These are phyloP conservation scores for Avena insularis DNA, from an alignment of 176 grass and related monocot species.

Conservation along the genomic window DNA sequence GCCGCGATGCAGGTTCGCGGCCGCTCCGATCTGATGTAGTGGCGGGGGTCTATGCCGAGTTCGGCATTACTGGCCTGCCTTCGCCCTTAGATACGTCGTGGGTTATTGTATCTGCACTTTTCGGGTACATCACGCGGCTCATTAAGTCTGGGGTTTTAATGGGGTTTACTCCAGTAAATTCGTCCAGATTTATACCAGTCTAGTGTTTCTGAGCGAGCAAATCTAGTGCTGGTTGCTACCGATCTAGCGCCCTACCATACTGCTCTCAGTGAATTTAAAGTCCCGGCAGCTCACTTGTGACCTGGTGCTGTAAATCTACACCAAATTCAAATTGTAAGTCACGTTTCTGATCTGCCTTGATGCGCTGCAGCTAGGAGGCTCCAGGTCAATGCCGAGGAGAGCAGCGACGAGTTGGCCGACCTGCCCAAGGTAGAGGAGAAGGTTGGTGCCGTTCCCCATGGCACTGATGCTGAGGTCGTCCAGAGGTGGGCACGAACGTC, in stretches of 20 bases:
- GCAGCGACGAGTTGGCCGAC: slow-evolving; percentile 69
- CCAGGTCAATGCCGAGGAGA: slow-evolving; percentile 92
- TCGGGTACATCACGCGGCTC: background rate
- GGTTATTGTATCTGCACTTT: background rate
- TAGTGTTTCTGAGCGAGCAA: background rate
- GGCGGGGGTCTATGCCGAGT: background rate
- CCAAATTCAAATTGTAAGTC: background rate
- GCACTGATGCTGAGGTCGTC: slow-evolving; percentile 82
- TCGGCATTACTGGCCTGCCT: background rate
- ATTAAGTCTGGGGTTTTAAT: slow-evolving; percentile 14
- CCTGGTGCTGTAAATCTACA: background rate
- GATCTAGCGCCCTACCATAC: background rate
- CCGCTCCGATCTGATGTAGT: slow-evolving; percentile 14
- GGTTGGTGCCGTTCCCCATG: slow-evolving; percentile 77
- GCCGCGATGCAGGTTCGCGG: background rate
- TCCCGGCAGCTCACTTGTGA: background rate
- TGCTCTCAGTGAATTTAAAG: background rate
- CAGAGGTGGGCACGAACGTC: slow-evolving; percentile 50
- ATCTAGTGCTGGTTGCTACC: background rate
- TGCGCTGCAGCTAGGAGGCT: slow-evolving; percentile 70
- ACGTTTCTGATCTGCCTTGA: background rate
- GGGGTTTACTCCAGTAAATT: slow-evolving; percentile 33
- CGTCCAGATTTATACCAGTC: background rate
- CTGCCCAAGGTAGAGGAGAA: slow-evolving; percentile 95
- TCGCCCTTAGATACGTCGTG: slow-evolving; percentile 15